These are phyloP conservation scores for Fraxinus platypoda DNA, from an alignment of 305 asterid genomes.

Conservation along the genomic window DNA sequence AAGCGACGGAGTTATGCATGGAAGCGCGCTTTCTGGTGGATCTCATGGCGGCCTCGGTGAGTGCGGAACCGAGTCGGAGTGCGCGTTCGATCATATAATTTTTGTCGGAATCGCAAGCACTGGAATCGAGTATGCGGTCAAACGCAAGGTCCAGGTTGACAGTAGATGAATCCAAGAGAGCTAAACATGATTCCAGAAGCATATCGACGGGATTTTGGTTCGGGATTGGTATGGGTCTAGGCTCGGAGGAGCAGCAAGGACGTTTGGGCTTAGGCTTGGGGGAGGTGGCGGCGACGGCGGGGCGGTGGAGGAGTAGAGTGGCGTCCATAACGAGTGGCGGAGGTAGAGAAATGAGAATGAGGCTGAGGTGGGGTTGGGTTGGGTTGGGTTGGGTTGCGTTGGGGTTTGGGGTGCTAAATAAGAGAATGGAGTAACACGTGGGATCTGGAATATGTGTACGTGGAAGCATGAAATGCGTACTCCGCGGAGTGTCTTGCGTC, in stretches of 20 bases:
- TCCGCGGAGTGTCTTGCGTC: not conserved
- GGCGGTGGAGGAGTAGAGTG: constrained; percentile 35
- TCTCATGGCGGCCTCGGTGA: constrained; percentile 71
- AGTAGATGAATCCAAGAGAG: constrained; percentile 48
- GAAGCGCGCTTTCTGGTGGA: constrained; percentile 65
- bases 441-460: constrained; percentile 25
- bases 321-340: constrained; percentile 47
- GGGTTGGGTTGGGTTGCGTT: not conserved
- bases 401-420: constrained; percentile 17
- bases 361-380: not conserved
- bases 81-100: constrained; percentile 57
- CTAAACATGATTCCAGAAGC: constrained; percentile 58
- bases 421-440: constrained; percentile 42
- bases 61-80: constrained; percentile 60
- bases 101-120: constrained; percentile 46
- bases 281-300: constrained; percentile 34
- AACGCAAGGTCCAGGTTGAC: constrained; percentile 54
- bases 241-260: constrained; percentile 42
- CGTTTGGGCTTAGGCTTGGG: constrained; percentile 62
- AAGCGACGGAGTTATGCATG: constrained; percentile 61
- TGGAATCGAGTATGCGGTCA: constrained; percentile 59
- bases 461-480: constrained; percentile 14
- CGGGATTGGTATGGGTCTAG: constrained; percentile 26
- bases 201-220: constrained; percentile 42
- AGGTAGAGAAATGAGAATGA: not conserved